phyloP scores from a whole-genome alignment of 2,329 filamentous ascomycete genomes.

The Diaporthe sp. region DNA sequence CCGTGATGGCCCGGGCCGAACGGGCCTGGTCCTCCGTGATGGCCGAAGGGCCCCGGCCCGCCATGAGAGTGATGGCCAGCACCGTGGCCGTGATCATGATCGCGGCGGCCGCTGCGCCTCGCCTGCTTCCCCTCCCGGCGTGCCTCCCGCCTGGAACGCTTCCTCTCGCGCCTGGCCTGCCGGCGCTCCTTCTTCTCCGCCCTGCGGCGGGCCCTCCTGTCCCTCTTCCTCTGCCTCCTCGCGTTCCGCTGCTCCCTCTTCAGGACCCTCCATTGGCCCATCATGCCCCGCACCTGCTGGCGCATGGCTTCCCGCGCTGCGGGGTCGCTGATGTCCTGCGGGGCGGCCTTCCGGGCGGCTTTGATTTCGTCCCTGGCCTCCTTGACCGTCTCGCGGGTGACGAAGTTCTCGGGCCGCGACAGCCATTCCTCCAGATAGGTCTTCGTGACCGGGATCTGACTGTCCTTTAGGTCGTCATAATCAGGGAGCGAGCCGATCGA shows the following conservation, averaged over 20 bases:
- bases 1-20: constrained; percentile 4
- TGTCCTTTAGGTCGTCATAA: constrained; percentile 63
- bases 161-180: constrained; percentile 50
- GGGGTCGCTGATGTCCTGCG: constrained; percentile 45
- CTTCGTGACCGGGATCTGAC: constrained; percentile 63
- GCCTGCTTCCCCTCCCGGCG: constrained; percentile 46
- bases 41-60: background rate
- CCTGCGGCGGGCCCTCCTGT: constrained; percentile 50
- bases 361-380: constrained; percentile 60
- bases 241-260: constrained; percentile 54
- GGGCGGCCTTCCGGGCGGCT: constrained; percentile 49
- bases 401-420: constrained; percentile 62
- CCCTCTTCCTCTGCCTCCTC: constrained; percentile 50
- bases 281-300: constrained; percentile 61
- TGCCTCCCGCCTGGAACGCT: constrained; percentile 49
- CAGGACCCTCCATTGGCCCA: constrained; percentile 58
- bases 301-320: constrained; percentile 51
- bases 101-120: constrained; percentile 33
- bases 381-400: constrained; percentile 61
- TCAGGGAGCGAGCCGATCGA: constrained; percentile 67
- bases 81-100: background rate
- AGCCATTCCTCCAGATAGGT: constrained; percentile 64
- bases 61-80: constrained; percentile 5
- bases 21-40: constrained; percentile 21
- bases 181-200: constrained; percentile 49